Evolutionary conservation across 2,329 filamentous ascomycete species (phyloP), one percentile per base, ranked within the genome.

Genomic region (Talaromyces rugulosus): DNA sequence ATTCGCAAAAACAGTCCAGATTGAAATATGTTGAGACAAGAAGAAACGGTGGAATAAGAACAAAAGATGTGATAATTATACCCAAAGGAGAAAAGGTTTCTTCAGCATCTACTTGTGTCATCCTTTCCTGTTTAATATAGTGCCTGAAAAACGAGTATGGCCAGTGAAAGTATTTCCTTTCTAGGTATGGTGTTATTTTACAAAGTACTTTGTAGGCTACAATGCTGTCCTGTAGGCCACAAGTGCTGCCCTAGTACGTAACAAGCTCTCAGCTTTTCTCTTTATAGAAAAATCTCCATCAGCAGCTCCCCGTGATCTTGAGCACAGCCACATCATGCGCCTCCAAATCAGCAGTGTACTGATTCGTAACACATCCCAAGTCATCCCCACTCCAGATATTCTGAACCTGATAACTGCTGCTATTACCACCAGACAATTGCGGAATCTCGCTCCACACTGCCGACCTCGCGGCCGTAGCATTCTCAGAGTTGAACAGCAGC

Each of bases 401-500:
- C 47, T 62, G 62, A 3, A 74, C 71, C 5, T 58, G 50, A 31
- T 68, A 71, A 31, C 47, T 52, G 6, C 18, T 23, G 23, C 23
- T 23, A 23, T 23, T 47, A 9, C 34, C 31, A 1, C 58, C 64
- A 50, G 63, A 57, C 33, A 75, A 60, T 60, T 74, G 69, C 0
- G 72, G 72, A 33, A 75, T 61, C 60, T 75, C 73, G 11, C 58
- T 64, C 72, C 71, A 75, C 12, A 63, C 58, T 0, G 71, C 72
- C 31, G 68, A 70, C 0, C 72, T 66, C 23, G 59, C 67, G 27
- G 67, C 63, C 9, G 44, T 64, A 4, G 7, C 30, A 6, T 68
- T 58, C 60, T 74, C 70, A 3, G 69, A 69, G 54, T 74, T 75
- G 3, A 74, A 55, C 68, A 75, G 71, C 40, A 75, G 42, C 3